Evolutionary conservation across 805 yeast species (phyloP).

Genomic region (Saccharomycopsis sp.): DNA sequence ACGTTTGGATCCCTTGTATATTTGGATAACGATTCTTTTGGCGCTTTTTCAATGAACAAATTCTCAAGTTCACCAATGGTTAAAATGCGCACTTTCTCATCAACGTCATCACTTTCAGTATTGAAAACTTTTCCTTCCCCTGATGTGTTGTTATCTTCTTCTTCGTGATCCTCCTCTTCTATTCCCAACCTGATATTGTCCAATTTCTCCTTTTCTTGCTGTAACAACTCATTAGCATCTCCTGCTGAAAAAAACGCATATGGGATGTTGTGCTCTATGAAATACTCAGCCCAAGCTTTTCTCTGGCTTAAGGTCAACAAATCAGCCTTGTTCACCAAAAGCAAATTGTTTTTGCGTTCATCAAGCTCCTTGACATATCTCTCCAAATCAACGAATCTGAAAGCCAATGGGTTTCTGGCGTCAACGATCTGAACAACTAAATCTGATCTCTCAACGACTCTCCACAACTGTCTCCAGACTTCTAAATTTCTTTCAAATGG

Average conservation of each 20-base stretch:
- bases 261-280: constrained; percentile 55
- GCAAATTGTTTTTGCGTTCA: constrained; percentile 65
- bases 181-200: constrained; percentile 23
- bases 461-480: constrained; percentile 98
- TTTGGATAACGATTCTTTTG: no score
- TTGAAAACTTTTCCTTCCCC: constrained; percentile 25
- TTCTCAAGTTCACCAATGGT: constrained; percentile 80
- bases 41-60: constrained; percentile 68
- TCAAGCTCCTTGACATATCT: constrained; percentile 70
- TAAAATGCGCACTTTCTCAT: constrained; percentile 56
- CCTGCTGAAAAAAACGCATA: constrained; percentile 92
- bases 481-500: constrained; percentile 96
- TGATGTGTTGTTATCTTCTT: constrained; percentile 21
- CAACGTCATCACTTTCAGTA: constrained; percentile 22
- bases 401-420: constrained; percentile 87
- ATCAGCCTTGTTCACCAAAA: constrained; percentile 92
- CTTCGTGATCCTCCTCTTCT: constrained; percentile 23
- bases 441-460: constrained; percentile 93
- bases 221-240: constrained; percentile 67
- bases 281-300: constrained; percentile 78
- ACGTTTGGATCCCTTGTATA: constrained; percentile 44
- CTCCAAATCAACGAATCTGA: constrained; percentile 83
- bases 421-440: constrained; percentile 94
- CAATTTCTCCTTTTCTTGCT: constrained; percentile 44
- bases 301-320: constrained; percentile 71